Evolutionary conservation across 108 stramenopile species (phyloP).

Genomic region (Fistulifera pelliculosa): DNA sequence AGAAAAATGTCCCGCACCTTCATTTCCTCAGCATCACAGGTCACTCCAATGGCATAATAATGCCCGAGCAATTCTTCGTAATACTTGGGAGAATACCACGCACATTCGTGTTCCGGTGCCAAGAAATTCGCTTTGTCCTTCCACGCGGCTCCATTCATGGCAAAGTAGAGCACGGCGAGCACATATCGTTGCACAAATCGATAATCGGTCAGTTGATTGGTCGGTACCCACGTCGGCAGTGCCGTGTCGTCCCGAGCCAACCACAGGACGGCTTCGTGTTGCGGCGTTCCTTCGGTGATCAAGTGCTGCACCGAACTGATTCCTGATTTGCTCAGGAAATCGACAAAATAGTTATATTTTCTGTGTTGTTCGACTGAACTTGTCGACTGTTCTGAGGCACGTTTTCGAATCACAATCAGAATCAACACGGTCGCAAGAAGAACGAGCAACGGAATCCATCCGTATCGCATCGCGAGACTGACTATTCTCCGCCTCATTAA

Average conservation of each 20-base stretch:
- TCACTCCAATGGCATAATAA: conserved; percentile 18
- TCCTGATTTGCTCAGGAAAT: conserved; percentile 9
- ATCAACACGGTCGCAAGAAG: background rate
- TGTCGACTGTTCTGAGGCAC: background rate
- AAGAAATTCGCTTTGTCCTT: conserved; percentile 6
- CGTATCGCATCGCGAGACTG: background rate
- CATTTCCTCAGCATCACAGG: conserved; percentile 20
- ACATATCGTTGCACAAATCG: conserved; percentile 26
- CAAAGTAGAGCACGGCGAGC: conserved; percentile 28
- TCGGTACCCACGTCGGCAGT: background rate
- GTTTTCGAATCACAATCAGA: background rate
- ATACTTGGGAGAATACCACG: background rate
- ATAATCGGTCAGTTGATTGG: conserved; percentile 1
- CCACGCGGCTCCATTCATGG: conserved; percentile 4
- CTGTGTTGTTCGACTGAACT: background rate
- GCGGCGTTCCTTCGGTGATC: conserved; percentile 16
- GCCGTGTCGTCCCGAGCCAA: conserved; percentile 25
- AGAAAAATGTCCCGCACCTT: conserved; percentile 13
- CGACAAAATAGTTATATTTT: background rate
- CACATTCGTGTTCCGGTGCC: conserved; percentile 5
- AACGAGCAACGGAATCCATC: background rate
- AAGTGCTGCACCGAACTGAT: conserved; percentile 13
- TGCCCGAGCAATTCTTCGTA: conserved; percentile 7
- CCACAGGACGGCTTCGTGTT: conserved; percentile 34
- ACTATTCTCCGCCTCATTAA: conserved; percentile 1